Percentiles rank a stretch among this genome's conserved stretches.
Conservation (phyloP, 1,284 basidiomycete species). For the Anthracocystis setariae region DNA sequence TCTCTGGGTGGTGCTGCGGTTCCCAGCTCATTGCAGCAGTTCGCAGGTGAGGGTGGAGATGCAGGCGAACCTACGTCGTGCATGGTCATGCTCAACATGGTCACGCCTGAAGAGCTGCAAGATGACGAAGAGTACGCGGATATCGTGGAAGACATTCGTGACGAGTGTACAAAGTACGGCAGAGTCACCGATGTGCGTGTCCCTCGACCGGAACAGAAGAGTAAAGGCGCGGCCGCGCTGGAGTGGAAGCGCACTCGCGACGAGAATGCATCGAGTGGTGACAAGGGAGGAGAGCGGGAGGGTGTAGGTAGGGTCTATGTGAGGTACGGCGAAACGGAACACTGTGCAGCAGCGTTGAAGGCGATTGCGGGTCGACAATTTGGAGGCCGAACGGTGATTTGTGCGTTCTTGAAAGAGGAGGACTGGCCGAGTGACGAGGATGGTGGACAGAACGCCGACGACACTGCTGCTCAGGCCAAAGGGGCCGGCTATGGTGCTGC, state of each 20-base stretch:
- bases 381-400: slow-evolving; percentile 83
- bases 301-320: slow-evolving; percentile 95
- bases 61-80: slow-evolving; percentile 74
- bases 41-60: slow-evolving; percentile 62
- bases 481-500: slow-evolving; percentile 36
- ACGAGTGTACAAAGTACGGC: slow-evolving; percentile 73
- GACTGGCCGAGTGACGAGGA: slow-evolving; percentile 64
- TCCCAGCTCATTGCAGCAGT: slow-evolving; percentile 61
- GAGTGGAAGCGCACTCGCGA: slow-evolving; percentile 51
- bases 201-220: slow-evolving; percentile 57
- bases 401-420: slow-evolving; percentile 67
- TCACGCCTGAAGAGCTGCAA: slow-evolving; percentile 88
- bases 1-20: slow-evolving; percentile 57
- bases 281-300: slow-evolving; percentile 78
- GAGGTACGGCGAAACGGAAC: slow-evolving; percentile 76
- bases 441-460: slow-evolving; percentile 54
- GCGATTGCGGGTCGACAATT: slow-evolving; percentile 89
- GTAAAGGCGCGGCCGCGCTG: slow-evolving; percentile 59
- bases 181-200: slow-evolving; percentile 61
- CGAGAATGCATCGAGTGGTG: slow-evolving; percentile 69
- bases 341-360: slow-evolving; percentile 79
- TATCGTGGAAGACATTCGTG: slow-evolving; percentile 91
- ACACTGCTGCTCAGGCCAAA: slow-evolving; percentile 51
- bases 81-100: slow-evolving; percentile 98
- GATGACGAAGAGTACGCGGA: slow-evolving; percentile 94